Evolutionary conservation across 1,284 basidiomycete species (phyloP).

Genomic region (Trichosporon sp.): DNA sequence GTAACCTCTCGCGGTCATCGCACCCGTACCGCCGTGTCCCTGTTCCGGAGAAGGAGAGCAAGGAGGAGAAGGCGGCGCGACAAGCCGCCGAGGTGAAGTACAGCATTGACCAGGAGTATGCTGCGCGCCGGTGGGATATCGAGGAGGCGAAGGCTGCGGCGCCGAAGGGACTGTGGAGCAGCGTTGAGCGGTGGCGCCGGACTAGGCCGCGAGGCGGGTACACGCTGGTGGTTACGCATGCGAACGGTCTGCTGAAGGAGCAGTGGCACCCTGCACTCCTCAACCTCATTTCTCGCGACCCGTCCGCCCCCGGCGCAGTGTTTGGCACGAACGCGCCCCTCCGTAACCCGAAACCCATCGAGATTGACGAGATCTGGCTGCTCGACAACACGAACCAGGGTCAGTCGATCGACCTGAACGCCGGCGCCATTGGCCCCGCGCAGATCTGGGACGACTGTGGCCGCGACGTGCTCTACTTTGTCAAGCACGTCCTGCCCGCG

Average conservation of each 20-base stretch:
- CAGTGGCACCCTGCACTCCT: constrained; percentile 60
- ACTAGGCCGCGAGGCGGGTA: constrained; percentile 45
- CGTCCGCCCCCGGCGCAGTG: not conserved
- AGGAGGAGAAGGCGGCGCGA: constrained; percentile 35
- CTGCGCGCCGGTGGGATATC: constrained; percentile 6
- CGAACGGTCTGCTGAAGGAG: constrained; percentile 63
- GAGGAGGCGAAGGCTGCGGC: constrained; percentile 21
- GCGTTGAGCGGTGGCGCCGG: constrained; percentile 20
- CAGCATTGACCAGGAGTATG: constrained; percentile 6
- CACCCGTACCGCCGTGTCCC: constrained; percentile 14
- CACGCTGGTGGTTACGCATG: constrained; percentile 68
- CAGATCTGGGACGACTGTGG: constrained; percentile 42
- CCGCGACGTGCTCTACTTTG: constrained; percentile 46
- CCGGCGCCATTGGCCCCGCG: constrained; percentile 49
- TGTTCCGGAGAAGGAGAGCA: constrained; percentile 11
- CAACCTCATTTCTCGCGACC: constrained; percentile 43
- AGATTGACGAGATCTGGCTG: constrained; percentile 69
- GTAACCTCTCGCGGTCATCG: constrained; percentile 17
- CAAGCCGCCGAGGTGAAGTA: constrained; percentile 20
- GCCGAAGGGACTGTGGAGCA: constrained; percentile 43
- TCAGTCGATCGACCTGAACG: constrained; percentile 65
- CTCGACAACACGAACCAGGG: constrained; percentile 73
- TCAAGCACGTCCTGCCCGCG: constrained; percentile 47
- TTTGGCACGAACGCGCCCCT: constrained; percentile 10
- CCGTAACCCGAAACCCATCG: not conserved